Conservation (phyloP, 805 yeast species). For the Lipomyces japonicus region DNA sequence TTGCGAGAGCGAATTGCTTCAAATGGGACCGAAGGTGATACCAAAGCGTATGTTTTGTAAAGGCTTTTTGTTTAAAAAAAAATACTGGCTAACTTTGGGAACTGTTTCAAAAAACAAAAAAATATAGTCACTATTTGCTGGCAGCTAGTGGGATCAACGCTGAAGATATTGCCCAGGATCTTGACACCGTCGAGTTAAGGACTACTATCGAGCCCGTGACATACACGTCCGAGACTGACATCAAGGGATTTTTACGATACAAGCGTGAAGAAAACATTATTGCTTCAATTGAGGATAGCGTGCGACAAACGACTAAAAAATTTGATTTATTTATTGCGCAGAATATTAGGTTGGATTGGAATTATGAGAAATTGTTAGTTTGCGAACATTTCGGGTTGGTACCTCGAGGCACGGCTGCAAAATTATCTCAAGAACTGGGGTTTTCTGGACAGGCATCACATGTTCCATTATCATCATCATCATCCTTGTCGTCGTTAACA, state of each 20-base stretch:
- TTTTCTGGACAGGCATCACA: constrained; percentile 15
- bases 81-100: too few species aligned
- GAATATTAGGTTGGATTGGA: constrained; percentile 81
- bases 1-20: constrained; percentile 45
- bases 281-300: constrained; percentile 75
- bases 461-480: constrained; percentile 32
- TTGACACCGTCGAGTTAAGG: constrained; percentile 42
- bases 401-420: constrained; percentile 25
- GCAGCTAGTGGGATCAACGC: constrained; percentile 87
- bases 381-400: constrained; percentile 66
- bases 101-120: too few species aligned
- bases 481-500: too few species aligned
- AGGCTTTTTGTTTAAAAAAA: too few species aligned
- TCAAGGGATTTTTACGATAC: constrained; percentile 59
- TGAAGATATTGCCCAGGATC: constrained; percentile 66
- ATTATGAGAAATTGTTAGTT: constrained; percentile 66
- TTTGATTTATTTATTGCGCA: constrained; percentile 74
- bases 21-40: constrained; percentile 39
- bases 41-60: constrained; percentile 40
- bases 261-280: constrained; percentile 81
- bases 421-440: constrained; percentile 25
- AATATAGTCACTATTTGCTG: constrained; percentile 63
- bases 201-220: constrained; percentile 34
- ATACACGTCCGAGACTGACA: constrained; percentile 39
- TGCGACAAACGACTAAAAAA: constrained; percentile 69